Evolutionary conservation across 2,329 filamentous ascomycete genomes (phyloP), one percentile per base, ranked within the genome.

Genomic region (Chaetomiaceae sp.): DNA sequence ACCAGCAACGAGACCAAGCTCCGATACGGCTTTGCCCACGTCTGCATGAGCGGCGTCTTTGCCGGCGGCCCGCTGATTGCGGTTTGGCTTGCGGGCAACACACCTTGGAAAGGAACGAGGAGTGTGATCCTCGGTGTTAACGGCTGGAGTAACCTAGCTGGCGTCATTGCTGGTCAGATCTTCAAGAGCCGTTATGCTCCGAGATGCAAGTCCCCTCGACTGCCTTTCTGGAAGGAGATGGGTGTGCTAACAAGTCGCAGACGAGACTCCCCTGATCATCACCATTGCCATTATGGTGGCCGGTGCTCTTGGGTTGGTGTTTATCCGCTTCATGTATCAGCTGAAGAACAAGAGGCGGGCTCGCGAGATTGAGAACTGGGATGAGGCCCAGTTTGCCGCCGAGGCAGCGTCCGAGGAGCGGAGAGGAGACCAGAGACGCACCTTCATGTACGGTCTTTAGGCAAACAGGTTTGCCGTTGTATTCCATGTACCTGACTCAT

Each of bases 11-110:
- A 49, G 37, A 37, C 47, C 17, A 49, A 42, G 19, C 37, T 49
- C 9, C 47, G 47, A 2, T 49, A 49, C 25, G 47, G 37, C 1
- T 49, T 49, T 8, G 37, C 47, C 5, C 47, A 49, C 12, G 47
- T 49, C 17, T 49, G 47, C 14, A 20, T 49, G 19, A 23, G 37
- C 14, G 47, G 47, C 20, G 47, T 49, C 27, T 42, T 49, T 14
- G 47, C 37, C 17, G 34, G 47, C 25, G 47, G 47, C 12, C 47
- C 47, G 14, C 47, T 49, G 2, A 23, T 49, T 6, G 47, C 47
- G 12, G 47, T 49, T 3, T 49, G 47, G 47, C 29, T 49, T 7
- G 47, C 47, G 19, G 47, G 47, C 2, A 49, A 49, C 38, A 49
- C 47, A 14, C 47, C 47, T 2, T 40, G 47, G 29, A 49, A 49